Conservation (phyloP, 1,139 yeast genomes). For the Suzukiozyma palmioleophila region DNA sequence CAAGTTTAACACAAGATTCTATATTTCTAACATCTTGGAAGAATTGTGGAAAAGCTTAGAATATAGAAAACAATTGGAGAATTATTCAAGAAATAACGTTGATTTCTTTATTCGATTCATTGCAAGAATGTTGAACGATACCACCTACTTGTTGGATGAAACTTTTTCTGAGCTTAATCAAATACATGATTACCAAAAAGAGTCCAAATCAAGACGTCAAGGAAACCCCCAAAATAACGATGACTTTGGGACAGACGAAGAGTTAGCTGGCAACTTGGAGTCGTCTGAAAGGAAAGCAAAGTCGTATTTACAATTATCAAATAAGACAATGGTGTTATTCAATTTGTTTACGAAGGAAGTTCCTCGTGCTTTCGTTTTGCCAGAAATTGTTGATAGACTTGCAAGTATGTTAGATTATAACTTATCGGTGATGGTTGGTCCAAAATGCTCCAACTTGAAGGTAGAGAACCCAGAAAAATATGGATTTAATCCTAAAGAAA, state of each 20-base stretch:
- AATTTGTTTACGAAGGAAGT: constrained; percentile 80
- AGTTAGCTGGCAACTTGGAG: constrained; percentile 50
- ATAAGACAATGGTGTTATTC: constrained; percentile 76
- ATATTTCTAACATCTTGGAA: constrained; percentile 78
- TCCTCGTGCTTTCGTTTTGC: constrained; percentile 79
- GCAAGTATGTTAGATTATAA: constrained; percentile 96
- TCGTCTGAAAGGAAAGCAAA: constrained; percentile 73
- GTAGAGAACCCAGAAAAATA: constrained; percentile 83
- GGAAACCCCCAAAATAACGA: constrained; percentile 35
- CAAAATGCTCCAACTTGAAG: constrained; percentile 83
- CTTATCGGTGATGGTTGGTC: constrained; percentile 87
- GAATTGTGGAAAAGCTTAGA: constrained; percentile 73
- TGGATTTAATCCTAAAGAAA: constrained; percentile 72
- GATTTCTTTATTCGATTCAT: constrained; percentile 88
- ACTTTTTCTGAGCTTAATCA: constrained; percentile 73
- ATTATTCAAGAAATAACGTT: constrained; percentile 61
- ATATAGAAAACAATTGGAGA: constrained; percentile 64
- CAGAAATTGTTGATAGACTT: constrained; percentile 88
- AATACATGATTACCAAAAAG: constrained; percentile 74
- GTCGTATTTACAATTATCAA: constrained; percentile 78
- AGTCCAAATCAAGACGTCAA: constrained; percentile 33
- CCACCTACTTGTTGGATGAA: constrained; percentile 88
- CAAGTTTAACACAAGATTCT: constrained; percentile 86
- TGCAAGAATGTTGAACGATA: constrained; percentile 92
- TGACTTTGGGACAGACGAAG: constrained; percentile 56